Base-by-base conservation (phyloP, 495 filamentous ascomycete species). In the Penicillium canariense region DNA sequence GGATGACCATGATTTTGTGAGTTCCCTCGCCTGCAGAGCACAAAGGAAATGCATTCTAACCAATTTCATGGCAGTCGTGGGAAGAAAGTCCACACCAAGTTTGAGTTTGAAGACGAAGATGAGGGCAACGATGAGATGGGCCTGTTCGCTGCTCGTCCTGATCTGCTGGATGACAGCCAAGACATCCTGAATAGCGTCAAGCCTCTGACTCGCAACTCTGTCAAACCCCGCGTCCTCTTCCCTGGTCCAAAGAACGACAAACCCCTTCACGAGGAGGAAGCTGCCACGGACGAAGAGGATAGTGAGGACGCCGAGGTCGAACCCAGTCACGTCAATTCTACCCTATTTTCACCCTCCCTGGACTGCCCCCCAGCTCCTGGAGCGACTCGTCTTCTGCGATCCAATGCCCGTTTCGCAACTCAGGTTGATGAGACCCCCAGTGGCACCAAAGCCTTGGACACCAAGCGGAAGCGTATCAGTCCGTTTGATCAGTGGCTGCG, bases 161-260 rank as follows among this genome's bases (percentile, higher is more conserved):
- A 66, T 25, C 28, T 62, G 31, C 44, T 62, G 18, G 60, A 55
- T 14, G 44, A 15, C 34, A 42, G 40, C 18, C 27, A 42, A 17
- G 42, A 38, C 6, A 22, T 68, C 10, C 27, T 59, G 35, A 50
- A 68, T 4, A 68, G 65, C 23, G 60, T 74, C 28, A 78, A 82
- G 20, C 82, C 85, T 25, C 64, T 89, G 18, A 89, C 86, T 26
- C 86, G 90, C 44, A 84, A 86, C 0, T 80, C 85, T 2, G 80
- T 96, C 71, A 89, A 90, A 64, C 93, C 93, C 2, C 87, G 91
- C 31, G 79, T 91, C 12, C 84, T 98, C 9, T 98, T 96, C 74
- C 85, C 89, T 12, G 69, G 75, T 18, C 68, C 75, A 10, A 65
- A 73, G 0, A 66, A 67, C 27, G 56, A 56, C 32, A 31, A 50